Evolutionary conservation across 768 basidiomycete genomes (phyloP).

Genomic region (Postia placenta): DNA sequence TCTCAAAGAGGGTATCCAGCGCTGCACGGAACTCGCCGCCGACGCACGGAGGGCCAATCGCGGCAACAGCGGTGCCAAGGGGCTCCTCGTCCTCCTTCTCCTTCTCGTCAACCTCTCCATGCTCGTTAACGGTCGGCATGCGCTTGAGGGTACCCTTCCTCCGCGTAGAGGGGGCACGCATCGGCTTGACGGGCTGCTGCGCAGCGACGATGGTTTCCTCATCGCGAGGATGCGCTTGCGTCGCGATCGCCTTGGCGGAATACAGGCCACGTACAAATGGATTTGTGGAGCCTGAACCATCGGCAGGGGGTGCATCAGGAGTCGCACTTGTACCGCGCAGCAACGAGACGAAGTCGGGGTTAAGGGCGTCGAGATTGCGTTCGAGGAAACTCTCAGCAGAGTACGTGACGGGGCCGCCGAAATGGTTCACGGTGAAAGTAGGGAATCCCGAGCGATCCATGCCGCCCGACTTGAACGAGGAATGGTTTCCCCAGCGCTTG

Average conservation of each 20-base stretch:
- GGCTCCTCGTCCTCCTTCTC: slow-evolving; percentile 38
- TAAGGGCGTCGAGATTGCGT: slow-evolving; percentile 82
- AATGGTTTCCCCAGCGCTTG: slow-evolving; percentile 93
- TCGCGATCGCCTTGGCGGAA: slow-evolving; percentile 83
- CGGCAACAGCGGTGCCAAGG: slow-evolving; percentile 23
- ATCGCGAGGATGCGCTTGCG: slow-evolving; percentile 85
- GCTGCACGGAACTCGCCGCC: slow-evolving; percentile 86
- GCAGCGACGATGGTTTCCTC: slow-evolving; percentile 96
- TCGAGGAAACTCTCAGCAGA: slow-evolving; percentile 87
- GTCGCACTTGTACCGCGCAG: slow-evolving; percentile 52
- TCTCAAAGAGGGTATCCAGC: slow-evolving; percentile 80
- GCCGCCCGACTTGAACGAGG: slow-evolving; percentile 79
- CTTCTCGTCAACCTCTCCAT: slow-evolving; percentile 41
- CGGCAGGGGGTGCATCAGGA: slow-evolving; percentile 39
- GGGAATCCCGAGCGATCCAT: slow-evolving; percentile 74
- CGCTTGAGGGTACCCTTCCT: slow-evolving; percentile 71
- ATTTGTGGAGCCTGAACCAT: slow-evolving; percentile 77
- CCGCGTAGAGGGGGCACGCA: slow-evolving; percentile 87
- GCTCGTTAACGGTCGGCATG: slow-evolving; percentile 46
- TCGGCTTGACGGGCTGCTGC: slow-evolving; percentile 89
- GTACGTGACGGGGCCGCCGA: slow-evolving; percentile 86
- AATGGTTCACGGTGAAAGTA: slow-evolving; percentile 90
- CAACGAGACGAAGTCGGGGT: slow-evolving; percentile 89
- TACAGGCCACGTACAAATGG: slow-evolving; percentile 91
- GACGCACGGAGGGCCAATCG: slow-evolving; percentile 54